These are phyloP conservation scores for Licmophora abbreviata DNA, from an alignment of 108 stramenopile species.

Conservation along the genomic window DNA sequence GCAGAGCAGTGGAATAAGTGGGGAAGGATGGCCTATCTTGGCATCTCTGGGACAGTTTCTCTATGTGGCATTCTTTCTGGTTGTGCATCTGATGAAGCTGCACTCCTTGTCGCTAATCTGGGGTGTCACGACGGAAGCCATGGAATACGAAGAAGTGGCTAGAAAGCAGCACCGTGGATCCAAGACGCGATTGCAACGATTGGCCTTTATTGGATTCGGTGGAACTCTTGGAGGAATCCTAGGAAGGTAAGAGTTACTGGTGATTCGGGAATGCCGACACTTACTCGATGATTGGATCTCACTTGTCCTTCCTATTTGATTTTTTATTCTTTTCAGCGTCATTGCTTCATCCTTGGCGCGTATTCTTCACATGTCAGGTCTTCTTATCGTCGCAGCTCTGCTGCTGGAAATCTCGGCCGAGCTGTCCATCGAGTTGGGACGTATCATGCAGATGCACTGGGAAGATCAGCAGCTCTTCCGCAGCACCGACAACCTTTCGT, in stretches of 20 bases:
- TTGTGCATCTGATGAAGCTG: conserved; percentile 81
- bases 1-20: conserved; percentile 7
- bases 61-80: conserved; percentile 80
- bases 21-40: background rate
- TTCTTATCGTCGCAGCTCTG: conserved; percentile 63
- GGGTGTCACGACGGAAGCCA: conserved; percentile 86
- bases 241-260: too few species aligned
- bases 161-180: conserved; percentile 18
- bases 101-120: conserved; percentile 78
- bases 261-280: conserved; percentile 18
- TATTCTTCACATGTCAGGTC: conserved; percentile 54
- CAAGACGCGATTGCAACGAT: conserved; percentile 47
- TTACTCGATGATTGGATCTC: conserved; percentile 1
- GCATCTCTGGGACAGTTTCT: conserved; percentile 31
- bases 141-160: conserved; percentile 86
- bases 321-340: too few species aligned
- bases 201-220: conserved; percentile 80
- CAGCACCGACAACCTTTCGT: conserved; percentile 55
- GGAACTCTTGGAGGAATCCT: conserved; percentile 81
- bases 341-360: conserved; percentile 67
- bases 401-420: conserved; percentile 71
- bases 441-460: conserved; percentile 86
- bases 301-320: conserved; percentile 1
- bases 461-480: conserved; percentile 60
- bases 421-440: conserved; percentile 73